Evolutionary conservation across 2,329 filamentous ascomycete genomes (phyloP), one percentile per base, ranked within the genome.

Genomic region (Fusarium camptoceras): DNA sequence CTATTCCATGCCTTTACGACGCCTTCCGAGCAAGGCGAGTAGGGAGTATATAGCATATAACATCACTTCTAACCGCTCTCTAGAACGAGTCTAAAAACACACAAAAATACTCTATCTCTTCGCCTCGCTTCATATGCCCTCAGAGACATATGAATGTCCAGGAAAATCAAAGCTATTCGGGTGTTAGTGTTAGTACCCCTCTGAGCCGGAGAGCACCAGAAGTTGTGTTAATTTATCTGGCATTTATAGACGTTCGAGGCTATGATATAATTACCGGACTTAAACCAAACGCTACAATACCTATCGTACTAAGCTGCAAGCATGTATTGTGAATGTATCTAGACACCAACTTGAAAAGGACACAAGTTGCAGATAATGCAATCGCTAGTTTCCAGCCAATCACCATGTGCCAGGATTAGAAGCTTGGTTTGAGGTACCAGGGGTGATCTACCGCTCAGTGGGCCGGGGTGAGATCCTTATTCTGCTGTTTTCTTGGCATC

Each of bases 401-500:
- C 28, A 22, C 12, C 7, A 9, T 27, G 25, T 18, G 49, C 18
- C 18, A 42, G 27, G 49, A 22, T 24, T 16, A n/a, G 22, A 15
- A 25, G 30, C 30, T 37, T 50, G 30, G 16, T 25, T n/a, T 50
- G 9, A 12, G 20, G 16, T 27, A 37, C n/a, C 20, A 16, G 25
- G 31, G 9, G 24, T 15, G 25, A 24, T 56, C 31, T 50, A 41
- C 25, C 31, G 9, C 24, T n/a, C 22, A 30, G 18, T 16, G 20
- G 49, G 27, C 37, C 22, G 37, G 14, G 34, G 55, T 58, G 11
- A 58, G 55, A 58, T 54, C 27, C 27, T 54, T 58, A 43, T 58
- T 30, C 43, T 20, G 12, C 8, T 10, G 18, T 43, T 18, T 16
- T 8, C 55, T 43, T 43, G 22, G 25, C 20, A 54, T 24, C 8